Conservation (phyloP, 257 asterid genomes). For the Orobanche coerulescens region DNA sequence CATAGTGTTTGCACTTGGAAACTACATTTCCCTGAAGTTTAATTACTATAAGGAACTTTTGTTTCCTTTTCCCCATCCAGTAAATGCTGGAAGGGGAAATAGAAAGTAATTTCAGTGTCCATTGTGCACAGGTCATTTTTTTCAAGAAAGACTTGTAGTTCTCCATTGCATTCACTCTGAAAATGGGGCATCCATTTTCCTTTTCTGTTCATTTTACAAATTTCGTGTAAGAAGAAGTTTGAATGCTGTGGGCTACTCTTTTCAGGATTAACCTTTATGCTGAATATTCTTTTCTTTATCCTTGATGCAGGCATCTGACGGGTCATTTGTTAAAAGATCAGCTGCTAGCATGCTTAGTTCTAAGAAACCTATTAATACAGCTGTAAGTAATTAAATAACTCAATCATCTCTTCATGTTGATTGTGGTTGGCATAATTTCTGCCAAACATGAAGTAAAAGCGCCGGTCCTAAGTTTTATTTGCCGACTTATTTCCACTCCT, state of each 20-base stretch:
- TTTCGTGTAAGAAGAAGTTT: background rate
- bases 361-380: conserved; percentile 62
- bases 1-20: background rate
- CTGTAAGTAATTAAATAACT: conserved; percentile 44
- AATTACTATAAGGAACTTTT: too few species aligned
- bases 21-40: background rate
- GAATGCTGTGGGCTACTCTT: background rate
- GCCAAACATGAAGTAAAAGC: background rate
- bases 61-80: background rate
- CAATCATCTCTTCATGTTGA: conserved; percentile 8
- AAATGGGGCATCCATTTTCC: too few species aligned
- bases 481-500: conserved; percentile 6
- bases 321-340: conserved; percentile 58
- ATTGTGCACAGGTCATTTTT: background rate
- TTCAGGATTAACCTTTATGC: background rate
- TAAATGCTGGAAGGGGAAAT: conserved; percentile 3
- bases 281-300: conserved; percentile 16
- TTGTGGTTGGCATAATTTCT: background rate
- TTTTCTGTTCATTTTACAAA: background rate
- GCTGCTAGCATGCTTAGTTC: conserved; percentile 99
- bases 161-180: background rate
- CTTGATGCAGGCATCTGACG: conserved; percentile 58
- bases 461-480: background rate
- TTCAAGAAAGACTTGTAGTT: background rate
- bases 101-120: background rate